Conservation (phyloP, 169 alveolate genomes). For the Eimeria acervulina region DNA sequence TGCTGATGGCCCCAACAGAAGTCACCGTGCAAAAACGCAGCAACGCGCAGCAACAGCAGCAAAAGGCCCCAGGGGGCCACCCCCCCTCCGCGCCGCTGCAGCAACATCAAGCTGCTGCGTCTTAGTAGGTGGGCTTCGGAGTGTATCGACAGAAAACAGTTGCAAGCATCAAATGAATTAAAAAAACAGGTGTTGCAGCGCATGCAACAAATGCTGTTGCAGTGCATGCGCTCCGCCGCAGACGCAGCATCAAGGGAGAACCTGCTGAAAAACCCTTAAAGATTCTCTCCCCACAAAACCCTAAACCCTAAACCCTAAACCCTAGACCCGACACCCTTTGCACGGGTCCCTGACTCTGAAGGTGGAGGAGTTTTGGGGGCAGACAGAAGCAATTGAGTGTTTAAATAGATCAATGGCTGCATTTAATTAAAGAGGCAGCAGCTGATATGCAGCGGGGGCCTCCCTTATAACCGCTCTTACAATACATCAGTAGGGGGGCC, state of each 20-base stretch:
- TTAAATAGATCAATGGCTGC: background rate
- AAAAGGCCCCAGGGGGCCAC: too few species aligned
- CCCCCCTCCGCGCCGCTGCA: too few species aligned
- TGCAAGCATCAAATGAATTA: background rate
- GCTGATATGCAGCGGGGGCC: background rate
- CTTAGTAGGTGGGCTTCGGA: too few species aligned
- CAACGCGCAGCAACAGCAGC: too few species aligned
- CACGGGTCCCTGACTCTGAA: background rate
- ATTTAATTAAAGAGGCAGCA: background rate
- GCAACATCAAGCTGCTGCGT: too few species aligned
- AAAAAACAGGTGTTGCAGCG: too few species aligned
- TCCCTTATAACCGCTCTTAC: too few species aligned
- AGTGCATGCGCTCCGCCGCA: background rate
- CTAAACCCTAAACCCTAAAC: slow-evolving; percentile 44
- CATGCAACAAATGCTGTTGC: background rate
- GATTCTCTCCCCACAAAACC: background rate
- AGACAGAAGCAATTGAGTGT: background rate
- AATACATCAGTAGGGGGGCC: background rate
- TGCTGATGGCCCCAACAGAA: too few species aligned
- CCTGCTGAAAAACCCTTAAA: background rate
- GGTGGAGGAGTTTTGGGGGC: background rate
- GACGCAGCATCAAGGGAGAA: background rate
- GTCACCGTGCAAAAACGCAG: too few species aligned
- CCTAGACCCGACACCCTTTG: background rate
- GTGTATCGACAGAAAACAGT: too few species aligned